A percentile compares a stretch with the other conserved stretches of the same genome.
phyloP scores from a whole-genome alignment of 176 grass and related monocot species.

The Cenchrus fungigraminus region DNA sequence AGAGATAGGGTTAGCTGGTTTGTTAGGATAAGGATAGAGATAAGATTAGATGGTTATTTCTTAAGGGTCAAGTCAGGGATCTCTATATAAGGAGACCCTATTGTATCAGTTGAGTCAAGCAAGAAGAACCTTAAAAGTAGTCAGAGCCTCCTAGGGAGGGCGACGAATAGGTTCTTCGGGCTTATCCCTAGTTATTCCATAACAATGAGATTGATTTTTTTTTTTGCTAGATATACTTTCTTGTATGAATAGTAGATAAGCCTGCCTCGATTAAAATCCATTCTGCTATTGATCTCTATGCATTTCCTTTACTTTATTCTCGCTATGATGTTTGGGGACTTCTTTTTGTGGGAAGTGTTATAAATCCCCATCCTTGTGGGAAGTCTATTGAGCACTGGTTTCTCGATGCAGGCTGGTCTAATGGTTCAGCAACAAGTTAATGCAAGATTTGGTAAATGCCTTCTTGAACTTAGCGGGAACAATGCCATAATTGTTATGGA shows the following conservation, averaged over 20 bases:
- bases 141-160: too few relatives aligned
- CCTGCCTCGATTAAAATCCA: not conserved
- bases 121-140: too few relatives aligned
- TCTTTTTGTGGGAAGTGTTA: not conserved
- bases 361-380: not conserved
- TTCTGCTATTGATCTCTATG: not conserved
- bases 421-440: constrained; percentile 80
- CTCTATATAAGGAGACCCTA: too few relatives aligned
- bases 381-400: not conserved
- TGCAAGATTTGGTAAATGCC: constrained; percentile 91
- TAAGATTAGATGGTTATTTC: too few relatives aligned
- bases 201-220: not conserved
- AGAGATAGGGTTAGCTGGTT: too few relatives aligned
- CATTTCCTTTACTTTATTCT: not conserved
- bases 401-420: constrained; percentile 77
- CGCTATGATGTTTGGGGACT: not conserved
- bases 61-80: too few relatives aligned
- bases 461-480: constrained; percentile 99
- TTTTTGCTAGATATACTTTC: not conserved
- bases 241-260: not conserved
- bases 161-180: too few relatives aligned
- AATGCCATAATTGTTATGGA: constrained; percentile 99
- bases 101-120: too few relatives aligned
- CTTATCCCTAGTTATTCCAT: too few relatives aligned
- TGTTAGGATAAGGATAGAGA: too few relatives aligned